Evolutionary conservation across 345 rosid genomes (phyloP), one percentile per base, ranked within the genome.

Genomic region (Populus alba): DNA sequence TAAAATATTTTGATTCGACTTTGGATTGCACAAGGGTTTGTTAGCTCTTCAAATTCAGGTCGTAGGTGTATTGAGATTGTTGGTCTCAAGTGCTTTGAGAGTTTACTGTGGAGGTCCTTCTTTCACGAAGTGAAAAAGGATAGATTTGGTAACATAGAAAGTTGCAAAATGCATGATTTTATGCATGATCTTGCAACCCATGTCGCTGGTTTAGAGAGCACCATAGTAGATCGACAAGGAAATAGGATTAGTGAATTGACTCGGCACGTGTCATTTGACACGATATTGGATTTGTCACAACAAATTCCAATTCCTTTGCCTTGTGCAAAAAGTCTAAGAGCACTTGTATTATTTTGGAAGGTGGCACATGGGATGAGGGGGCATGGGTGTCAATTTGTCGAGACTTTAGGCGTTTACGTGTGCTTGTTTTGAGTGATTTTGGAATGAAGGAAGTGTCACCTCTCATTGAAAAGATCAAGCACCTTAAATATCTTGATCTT

Each of bases 111-210:
- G 78, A 75, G 71, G 63, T 75, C 41, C 0, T 66, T 75, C 45
- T 66, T 65, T 4, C 61, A 75, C 2, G 71, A 75, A 66, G 71
- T 75, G 1, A 7, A 65, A 29, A n/a, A 20, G 0, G 51, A 73
- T 73, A 2, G 1, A 0, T 20, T 10, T 0, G 75, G 47, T 0
- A 72, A 55, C 23, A 33, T 72, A 7, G 0, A 0, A 7, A 27
- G 38, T 71, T 70, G 77, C 45, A 78, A 71, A 72, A 75, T 78
- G 79, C 77, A 82, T 68, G 80, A 81, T 68, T 57, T 79, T 8
- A 76, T 79, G 78, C 83, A 80, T 59, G 77, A 79, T 17, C 76
- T 83, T 72, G 80, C 85, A 20, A 37, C 27, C 29, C 5, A 6
- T 22, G 75, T 83, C 9, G 75, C 75, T 22, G 71, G 83, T 10